Evolutionary conservation across 2,329 filamentous ascomycete genomes (phyloP).

Genomic region (Mycosphaerelloides madeirae): DNA sequence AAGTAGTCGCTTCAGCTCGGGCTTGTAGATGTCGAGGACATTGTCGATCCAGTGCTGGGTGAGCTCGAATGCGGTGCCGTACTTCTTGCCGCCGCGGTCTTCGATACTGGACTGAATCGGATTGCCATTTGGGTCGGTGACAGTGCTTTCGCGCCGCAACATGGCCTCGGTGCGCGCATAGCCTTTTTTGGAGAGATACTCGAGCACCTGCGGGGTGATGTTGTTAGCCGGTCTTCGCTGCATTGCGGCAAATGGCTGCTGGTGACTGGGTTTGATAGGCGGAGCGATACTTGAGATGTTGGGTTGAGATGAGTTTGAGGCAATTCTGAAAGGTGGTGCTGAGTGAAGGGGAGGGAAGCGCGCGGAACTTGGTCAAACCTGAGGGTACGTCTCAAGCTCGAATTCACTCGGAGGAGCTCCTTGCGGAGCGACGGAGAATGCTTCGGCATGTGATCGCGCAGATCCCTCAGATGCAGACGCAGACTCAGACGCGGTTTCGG

Average conservation of each 20-base stretch:
- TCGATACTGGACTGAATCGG: constrained; percentile 63
- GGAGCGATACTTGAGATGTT: no score
- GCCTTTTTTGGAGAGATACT: constrained; percentile 92
- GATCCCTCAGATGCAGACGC: no score
- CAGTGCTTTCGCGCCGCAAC: constrained; percentile 82
- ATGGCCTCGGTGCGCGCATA: constrained; percentile 90
- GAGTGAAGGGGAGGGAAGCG: no score
- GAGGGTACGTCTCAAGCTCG: no score
- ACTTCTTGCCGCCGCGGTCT: constrained; percentile 69
- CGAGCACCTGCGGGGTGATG: constrained; percentile 61
- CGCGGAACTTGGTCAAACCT: no score
- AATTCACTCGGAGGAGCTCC: no score
- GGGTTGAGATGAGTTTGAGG: no score
- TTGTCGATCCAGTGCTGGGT: constrained; percentile 72
- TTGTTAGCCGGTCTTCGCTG: not conserved
- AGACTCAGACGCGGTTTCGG: not conserved
- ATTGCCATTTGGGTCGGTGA: constrained; percentile 74
- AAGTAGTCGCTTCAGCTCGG: constrained; percentile 78
- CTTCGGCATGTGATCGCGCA: no score
- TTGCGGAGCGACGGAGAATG: no score
- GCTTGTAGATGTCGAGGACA: constrained; percentile 90
- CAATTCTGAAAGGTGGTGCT: no score
- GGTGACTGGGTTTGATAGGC: no score
- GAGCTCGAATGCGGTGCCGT: constrained; percentile 60
- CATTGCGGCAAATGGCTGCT: no score